Base-by-base conservation (phyloP, 1,139 yeast genomes). In the Yamadazyma membranifaciens region DNA sequence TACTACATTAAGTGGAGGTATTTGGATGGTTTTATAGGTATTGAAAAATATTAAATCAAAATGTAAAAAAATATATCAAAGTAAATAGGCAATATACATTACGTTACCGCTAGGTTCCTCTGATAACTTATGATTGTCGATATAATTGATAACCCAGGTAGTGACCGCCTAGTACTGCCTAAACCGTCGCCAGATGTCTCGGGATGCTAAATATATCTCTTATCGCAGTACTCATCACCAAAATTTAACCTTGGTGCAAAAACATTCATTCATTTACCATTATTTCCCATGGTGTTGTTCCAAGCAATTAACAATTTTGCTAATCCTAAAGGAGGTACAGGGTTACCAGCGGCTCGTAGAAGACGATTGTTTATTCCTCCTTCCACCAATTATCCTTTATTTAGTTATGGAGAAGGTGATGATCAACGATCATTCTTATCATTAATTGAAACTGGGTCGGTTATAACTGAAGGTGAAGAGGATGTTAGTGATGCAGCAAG, bases 351-450 rank as follows among this genome's bases (percentile, higher is more conserved):
- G 17, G 69, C 69, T 25, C 56, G 75, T 39, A 57, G 76, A 42
- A 57, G 77, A 44, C 58, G 73, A 37, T 52, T 73, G 17, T 83
- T 79, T 56, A 75, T 83, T n/a, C 87, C 88, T 1, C 88, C 89
- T 0, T 78, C 86, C 34, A 83, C 87, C 1, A 75, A 79, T 49
- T 75, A 78, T 39, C 89, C 89, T 1, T 61, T 83, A 40, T 83
- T 83, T 49, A 67, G 73, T 33, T 83, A 83, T 55, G 84, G 81
- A 31, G 74, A 67, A 17, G 80, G 76, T 12, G 78, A 70, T 35
- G 89, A 81, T 51, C 85, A 81, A 52, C 61, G 89, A 43, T 82
- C 88, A 20, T 84, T 83, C 53, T 62, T 82, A 16, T 69, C 75
- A 9, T 54, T 63, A 32, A 65, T 63, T 28, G 75, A 69, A 44